Conservation (phyloP, 352 stramenopile genomes). For the Phytophthora colocasiae region DNA sequence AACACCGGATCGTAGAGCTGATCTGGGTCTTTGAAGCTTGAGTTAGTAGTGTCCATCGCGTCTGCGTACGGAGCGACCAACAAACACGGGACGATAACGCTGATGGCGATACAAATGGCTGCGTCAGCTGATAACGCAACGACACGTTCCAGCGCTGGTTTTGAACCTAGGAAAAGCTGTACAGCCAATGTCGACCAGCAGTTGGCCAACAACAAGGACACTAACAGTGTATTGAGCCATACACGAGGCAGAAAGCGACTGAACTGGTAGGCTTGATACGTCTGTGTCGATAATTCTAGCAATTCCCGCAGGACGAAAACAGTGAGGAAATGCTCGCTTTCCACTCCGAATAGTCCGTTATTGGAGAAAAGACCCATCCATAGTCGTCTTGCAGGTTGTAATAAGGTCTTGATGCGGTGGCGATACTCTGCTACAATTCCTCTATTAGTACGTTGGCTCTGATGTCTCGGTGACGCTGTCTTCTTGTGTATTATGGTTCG, state of each 20-base stretch:
- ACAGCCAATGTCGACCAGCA: conserved; percentile 60
- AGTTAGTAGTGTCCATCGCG: conserved; percentile 1
- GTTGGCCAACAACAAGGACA: conserved; percentile 34
- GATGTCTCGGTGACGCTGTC: too few relatives aligned
- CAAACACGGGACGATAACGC: not conserved
- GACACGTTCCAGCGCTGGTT: conserved; percentile 7
- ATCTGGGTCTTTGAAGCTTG: not conserved
- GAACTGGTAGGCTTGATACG: conserved; percentile 24
- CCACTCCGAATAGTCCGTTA: conserved; percentile 14
- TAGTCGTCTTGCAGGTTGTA: not conserved
- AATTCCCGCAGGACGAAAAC: conserved; percentile 26
- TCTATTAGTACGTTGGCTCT: too few relatives aligned
- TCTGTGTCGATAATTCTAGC: conserved; percentile 15
- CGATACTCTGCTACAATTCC: too few relatives aligned
- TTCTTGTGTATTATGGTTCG: too few relatives aligned
- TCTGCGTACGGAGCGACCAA: not conserved
- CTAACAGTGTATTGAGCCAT: conserved; percentile 39
- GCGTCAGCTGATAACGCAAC: conserved; percentile 4
- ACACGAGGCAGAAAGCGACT: conserved; percentile 21
- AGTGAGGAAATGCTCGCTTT: conserved; percentile 21
- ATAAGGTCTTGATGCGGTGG: too few relatives aligned
- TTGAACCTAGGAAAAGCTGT: conserved; percentile 38
- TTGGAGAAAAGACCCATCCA: conserved; percentile 2
- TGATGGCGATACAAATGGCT: conserved; percentile 13
- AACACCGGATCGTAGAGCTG: conserved; percentile 6